Base-by-base conservation (phyloP, 371 early-diverging fungal species). In the Mortierella sp. region DNA sequence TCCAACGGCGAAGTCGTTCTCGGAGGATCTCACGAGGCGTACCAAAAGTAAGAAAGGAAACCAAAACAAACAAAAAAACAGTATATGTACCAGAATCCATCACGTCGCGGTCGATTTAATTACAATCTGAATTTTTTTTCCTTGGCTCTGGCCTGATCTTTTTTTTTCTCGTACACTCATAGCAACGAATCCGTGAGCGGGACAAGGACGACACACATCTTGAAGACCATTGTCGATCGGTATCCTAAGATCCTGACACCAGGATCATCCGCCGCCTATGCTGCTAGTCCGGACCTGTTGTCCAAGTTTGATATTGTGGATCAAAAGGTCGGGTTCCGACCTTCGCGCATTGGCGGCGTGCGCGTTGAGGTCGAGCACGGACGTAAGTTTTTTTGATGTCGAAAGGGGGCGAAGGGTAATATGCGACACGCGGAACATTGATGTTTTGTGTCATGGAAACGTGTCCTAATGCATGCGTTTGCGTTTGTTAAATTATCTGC, bases 1-100 rank as follows among this genome's bases (percentile, higher is more conserved):
- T 90, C 93, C 21, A 93, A 95, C 83, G 96, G 96, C 0, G 91
- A 92, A 52, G 94, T 95, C 26, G 89, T 96, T 38, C 87, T 96
- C 0, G 97, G 97, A 44, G 96, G 96, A 24, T 96, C 96, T 5
- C 89, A 91, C 55, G 90, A 96, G 73, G 88, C 90, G 26, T 77
- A 93, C 81, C 91, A 95, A 76, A 88, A 76, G 94, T 95, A 91
- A 90, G 90, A 50, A 38, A 21, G 28, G 21, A 34, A n/a, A 1
- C 19, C 11, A 42, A 42, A 42, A 11, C n/a, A 3, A 50, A 42
- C n/a, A 11, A n/a, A 3, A 50, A n/a, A 8, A 0, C 65, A 21
- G 24, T 21, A 24, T 3, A 31, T 38, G 21, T 42, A 19, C 3
- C 34, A 8, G 10, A 24, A 31, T 50, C 50, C 2, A 28, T 1